phyloP scores from a whole-genome alignment of 176 grass and related monocot genomes.

The Lolium multiflorum region DNA sequence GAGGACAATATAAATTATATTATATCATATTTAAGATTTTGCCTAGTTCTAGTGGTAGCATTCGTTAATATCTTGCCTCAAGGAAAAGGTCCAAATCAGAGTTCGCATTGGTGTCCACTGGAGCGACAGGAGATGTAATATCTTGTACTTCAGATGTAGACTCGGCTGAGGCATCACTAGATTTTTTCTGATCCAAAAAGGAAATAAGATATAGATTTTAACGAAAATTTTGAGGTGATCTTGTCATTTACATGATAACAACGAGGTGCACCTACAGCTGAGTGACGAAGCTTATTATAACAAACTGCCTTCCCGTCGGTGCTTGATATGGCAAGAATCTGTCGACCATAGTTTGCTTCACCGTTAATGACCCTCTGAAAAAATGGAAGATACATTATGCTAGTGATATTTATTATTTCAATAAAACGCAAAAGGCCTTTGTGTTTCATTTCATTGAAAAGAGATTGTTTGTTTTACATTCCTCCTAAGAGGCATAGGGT shows the following conservation, averaged over 20 bases:
- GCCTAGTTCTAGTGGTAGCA: neutral
- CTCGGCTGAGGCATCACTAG: slow-evolving; percentile 72
- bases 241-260: slow-evolving; percentile 22
- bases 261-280: slow-evolving; percentile 54
- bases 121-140: slow-evolving; percentile 47
- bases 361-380: slow-evolving; percentile 76
- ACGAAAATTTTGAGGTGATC: slow-evolving; percentile 25
- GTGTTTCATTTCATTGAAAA: no score
- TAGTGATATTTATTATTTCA: neutral
- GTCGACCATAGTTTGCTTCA: slow-evolving; percentile 77
- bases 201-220: slow-evolving; percentile 21
- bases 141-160: slow-evolving; percentile 88
- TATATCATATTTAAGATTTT: neutral
- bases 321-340: slow-evolving; percentile 69
- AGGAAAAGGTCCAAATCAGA: slow-evolving; percentile 60
- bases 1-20: neutral
- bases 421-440: no score
- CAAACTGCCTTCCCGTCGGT: slow-evolving; percentile 59
- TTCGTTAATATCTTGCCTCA: slow-evolving; percentile 58
- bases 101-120: slow-evolving; percentile 40
- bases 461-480: no score
- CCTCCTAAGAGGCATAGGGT: no score
- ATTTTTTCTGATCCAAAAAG: slow-evolving; percentile 61
- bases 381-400: slow-evolving; percentile 27
- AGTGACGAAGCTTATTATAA: slow-evolving; percentile 53